Base-by-base conservation (phyloP, 2,329 filamentous ascomycete species). In the Sporothrix sp. region DNA sequence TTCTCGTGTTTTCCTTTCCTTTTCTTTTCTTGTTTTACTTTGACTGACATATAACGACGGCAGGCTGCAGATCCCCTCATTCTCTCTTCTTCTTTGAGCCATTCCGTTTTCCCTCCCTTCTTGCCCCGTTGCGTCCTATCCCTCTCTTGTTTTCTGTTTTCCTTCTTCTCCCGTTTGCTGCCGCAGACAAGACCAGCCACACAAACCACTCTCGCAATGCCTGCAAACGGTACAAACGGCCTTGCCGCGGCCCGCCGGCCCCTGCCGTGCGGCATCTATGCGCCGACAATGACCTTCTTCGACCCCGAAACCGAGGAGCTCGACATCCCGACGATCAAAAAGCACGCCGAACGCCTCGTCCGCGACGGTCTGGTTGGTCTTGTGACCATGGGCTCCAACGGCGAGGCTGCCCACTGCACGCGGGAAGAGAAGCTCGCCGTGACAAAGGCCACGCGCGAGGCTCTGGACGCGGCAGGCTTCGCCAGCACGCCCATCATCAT, bases 231-330 rank as follows among this genome's bases (percentile, higher is more conserved):
- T 51, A 49, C 61, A 43, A 66, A 66, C 56, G 64, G 66, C 52
- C 63, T 66, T 57, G 56, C 63, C 53, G 63, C 66, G 56, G 56
- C 67, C 16, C 69, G 70, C 55, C 70, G 75, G 52, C 74, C 82
- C 56, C 78, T 94, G 50, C 84, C 85, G 39, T 83, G 84, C 61
- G 87, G 87, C 64, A 89, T 93, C 65, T 94, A 93, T 67, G 85
- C 85, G 54, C 88, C 88, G 23, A 91, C 85, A 54, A 87, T 93
- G 82, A 94, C 87, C 61, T 94, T 95, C 67, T 95, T 95, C 72
- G 73, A 91, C 68, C 75, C 84, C 7, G 77, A 83, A 57, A 93
- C 86, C 40, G 88, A 95, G 68, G 86, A 93, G 44, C 76, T 95
- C 60, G 88, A 95, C 63, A 80, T 90, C 56, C 74, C 84, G 32